Evolutionary conservation across 2,329 filamentous ascomycete genomes (phyloP).

Genomic region (Phoma sp.): DNA sequence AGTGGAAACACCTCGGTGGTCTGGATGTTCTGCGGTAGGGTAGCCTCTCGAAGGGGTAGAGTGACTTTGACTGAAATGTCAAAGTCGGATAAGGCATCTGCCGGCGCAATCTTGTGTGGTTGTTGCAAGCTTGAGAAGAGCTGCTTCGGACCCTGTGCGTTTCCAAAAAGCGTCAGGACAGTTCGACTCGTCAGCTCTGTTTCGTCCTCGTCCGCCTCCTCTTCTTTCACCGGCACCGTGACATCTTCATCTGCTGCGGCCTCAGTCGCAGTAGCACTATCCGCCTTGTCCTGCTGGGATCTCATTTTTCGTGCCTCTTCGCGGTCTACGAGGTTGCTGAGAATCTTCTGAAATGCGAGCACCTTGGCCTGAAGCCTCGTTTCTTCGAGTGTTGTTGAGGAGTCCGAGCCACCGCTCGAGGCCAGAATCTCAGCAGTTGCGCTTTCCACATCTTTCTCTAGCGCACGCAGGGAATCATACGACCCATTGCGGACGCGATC

Average conservation of each 20-base stretch:
- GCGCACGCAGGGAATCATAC: conserved; percentile 52
- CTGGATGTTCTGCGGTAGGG: conserved; percentile 76
- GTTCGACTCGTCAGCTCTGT: conserved; percentile 55
- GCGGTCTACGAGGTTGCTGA: conserved; percentile 37
- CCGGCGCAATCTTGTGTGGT: conserved; percentile 48
- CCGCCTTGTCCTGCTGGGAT: conserved; percentile 7
- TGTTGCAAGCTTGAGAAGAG: conserved; percentile 85
- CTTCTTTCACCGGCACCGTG: conserved; percentile 28
- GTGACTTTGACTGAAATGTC: conserved; percentile 53
- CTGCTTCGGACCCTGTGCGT: conserved; percentile 74
- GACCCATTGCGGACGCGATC: conserved; percentile 45
- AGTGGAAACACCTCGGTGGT: conserved; percentile 69
- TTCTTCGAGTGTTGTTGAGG: conserved; percentile 46
- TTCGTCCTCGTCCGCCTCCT: conserved; percentile 23
- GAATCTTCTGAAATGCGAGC: conserved; percentile 44
- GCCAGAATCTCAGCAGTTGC: conserved; percentile 50
- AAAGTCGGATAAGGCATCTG: conserved; percentile 43
- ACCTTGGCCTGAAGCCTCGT: conserved; percentile 37
- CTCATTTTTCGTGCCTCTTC: conserved; percentile 35
- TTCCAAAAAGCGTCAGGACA: conserved; percentile 79
- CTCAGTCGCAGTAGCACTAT: conserved; percentile 15
- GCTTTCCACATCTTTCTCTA: conserved; percentile 52
- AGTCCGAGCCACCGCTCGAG: conserved; percentile 35
- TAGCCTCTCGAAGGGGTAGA: conserved; percentile 65
- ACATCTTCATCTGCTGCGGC: conserved; percentile 20